Evolutionary conservation across 116 monocot species (phyloP), one percentile per base, ranked within the genome.

Genomic region (Papilionanthe hybrid): DNA sequence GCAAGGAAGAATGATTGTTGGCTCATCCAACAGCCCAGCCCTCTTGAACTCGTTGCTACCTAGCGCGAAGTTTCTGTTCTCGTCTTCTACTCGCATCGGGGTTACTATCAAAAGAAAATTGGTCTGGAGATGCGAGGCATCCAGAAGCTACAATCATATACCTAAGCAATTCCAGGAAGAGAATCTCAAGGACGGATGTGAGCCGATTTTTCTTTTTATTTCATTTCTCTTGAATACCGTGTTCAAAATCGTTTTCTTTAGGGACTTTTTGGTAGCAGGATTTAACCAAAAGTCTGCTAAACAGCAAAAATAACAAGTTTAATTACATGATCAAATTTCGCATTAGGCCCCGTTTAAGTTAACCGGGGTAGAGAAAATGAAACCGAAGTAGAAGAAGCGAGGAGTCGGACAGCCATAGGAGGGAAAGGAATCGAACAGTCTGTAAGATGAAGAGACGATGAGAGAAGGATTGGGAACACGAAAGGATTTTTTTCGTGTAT

Each of bases 131-230:
- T 87, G 85, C 76, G 42, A 77, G 75, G 67, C 72, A n/a, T 80
- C 72, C 30, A 82, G 63, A 37, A 83, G 63, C 78, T 84, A 81
- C 81, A 78, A 85, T 9, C 90, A 91, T 81, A 89, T 92, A 55
- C 94, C 97, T 22, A 94, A 91, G 80, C 87, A 90, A 76, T 94
- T 97, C 75, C 91, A 89, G 12, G 86, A 89, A 81, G 89, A 88
- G 73, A 97, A 89, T 84, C 92, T 94, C 78, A 89, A 88, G 67
- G 97, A 97, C 20, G 94, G 94, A 78, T 81, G 97, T 97, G 79
- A 88, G 97, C 13, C 5, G 23, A 15, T 83, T 79, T n/a, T 32
- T 28, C 55, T 30, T 13, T 55, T 41, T 77, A 37, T 6, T 53
- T 29, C 27, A 29, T 8, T 73, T 43, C 20, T 44, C 20, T 45